Base-by-base conservation (phyloP, 1,139 yeast genomes). In the Yamadazyma sp. region DNA sequence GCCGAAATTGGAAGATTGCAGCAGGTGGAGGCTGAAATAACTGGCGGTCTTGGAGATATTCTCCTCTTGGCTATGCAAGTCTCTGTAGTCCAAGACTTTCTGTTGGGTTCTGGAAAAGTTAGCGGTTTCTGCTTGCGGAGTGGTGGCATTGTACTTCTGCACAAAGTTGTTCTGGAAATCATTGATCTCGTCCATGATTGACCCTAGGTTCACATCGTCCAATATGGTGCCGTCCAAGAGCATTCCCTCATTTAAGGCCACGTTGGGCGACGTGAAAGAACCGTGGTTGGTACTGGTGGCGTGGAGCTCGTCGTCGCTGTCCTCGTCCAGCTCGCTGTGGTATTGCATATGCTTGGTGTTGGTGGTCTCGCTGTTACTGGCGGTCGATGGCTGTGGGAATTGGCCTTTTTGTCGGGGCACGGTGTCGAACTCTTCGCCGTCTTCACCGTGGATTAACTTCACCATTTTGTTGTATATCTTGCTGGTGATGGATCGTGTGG, bases 31-130 rank as follows among this genome's bases (percentile, higher is more conserved):
- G 20, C 36, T 47, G 34, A 43, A 42, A 36, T 46, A 42, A 26
- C 46, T 44, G 15, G 50, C 32, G n/a, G 35, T 36, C 15, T 37
- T 37, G 8, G 42, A 36, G 14, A 33, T 25, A 4, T 29, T 15
- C 22, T 53, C 59, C 22, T 56, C 53, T 9, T 51, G 54, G 2
- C 47, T 41, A 36, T 57, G 47, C 10, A 69, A 51, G 25, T 66
- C 65, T 39, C 59, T 63, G 45, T 64, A 62, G 41, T 69, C 75
- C 28, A 67, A 49, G 10, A 65, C 44, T 39, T 61, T 69, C 43
- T 62, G 66, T 47, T 69, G 73, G 10, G 65, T 61, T 41, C 76
- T 50, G 40, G 48, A 24, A 14, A 42, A 38, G 4, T 41, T 22
- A 17, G 23, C 31, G 5, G 29, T 25, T 2, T 17, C 5, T 4